Evolutionary conservation across 192 early-diverging fungal species (phyloP), one percentile per base, ranked within the genome.

Genomic region (Spizellomyces sp.): DNA sequence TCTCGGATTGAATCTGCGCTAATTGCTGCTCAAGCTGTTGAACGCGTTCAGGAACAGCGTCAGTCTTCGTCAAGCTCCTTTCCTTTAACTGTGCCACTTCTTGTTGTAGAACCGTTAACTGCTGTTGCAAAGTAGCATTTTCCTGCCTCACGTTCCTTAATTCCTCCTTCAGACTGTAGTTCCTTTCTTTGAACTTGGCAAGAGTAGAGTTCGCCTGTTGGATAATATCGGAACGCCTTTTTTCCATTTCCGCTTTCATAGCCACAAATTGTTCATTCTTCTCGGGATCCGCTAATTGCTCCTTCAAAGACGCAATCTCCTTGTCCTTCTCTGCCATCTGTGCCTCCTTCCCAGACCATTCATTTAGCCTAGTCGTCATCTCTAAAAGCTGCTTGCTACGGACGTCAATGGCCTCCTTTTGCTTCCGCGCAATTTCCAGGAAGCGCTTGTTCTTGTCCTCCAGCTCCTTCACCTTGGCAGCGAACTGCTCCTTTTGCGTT

Each of bases 401-500:
- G 10, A 27, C 56, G 19, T 69, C 68, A 7, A 64, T 17, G 17
- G 45, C 50, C 17, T 45, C 62, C 22, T 57, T 63, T 46, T 72
- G 70, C 48, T 43, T 63, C 5, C 61, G 70, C n/a, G 45, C 19
- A 27, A 63, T 65, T 6, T 72, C 70, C 6, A 22, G 14, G 15
- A 75, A 44, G 19, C 54, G 46, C 41, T 27, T 14, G n/a, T 27
- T 63, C 48, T 27, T 27, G 9, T 56, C 57, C 60, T 62, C 72
- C 42, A 27, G 36, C 5, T n/a, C 41, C 4, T n/a, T 36, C 3
- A 67, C 15, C 68, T 64, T 44, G 9, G 41, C 9, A 9, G 21
- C 14, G n/a, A 71, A 58, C 72, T 75, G 59, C 46, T 70, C 69
- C 46, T 74, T 58, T 36, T 69, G 15, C 21, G 67, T 47, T 47